Conservation (phyloP, 2,329 filamentous ascomycete genomes). For the Trichophyton mentagrophytes region DNA sequence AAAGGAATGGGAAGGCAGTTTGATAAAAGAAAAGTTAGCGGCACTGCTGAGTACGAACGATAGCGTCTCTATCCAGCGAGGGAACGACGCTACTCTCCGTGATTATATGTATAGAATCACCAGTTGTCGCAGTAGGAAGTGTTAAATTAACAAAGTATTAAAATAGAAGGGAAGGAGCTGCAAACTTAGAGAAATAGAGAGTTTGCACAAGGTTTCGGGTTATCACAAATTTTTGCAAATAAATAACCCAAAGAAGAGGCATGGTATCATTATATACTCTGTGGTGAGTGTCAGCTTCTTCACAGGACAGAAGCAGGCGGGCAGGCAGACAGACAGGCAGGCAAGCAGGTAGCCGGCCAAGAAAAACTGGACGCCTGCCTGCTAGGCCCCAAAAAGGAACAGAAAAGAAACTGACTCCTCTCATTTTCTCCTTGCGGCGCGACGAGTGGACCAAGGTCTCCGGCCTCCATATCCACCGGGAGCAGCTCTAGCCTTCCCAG, state of each 20-base stretch:
- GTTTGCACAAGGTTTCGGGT: conserved; percentile 1
- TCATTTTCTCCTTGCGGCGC: conserved; percentile 2
- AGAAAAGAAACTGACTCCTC: conserved; percentile 5
- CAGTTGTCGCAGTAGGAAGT: neutral
- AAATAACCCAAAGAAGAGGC: neutral
- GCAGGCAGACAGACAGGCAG: too few species aligned
- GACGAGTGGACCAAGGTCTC: conserved; percentile 3
- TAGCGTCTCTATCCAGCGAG: neutral
- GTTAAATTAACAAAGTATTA: neutral
- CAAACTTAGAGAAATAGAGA: neutral
- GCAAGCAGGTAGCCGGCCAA: neutral
- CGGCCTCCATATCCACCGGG: conserved; percentile 3
- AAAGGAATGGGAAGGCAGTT: neutral
- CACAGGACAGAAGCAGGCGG: neutral
- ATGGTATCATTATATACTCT: neutral
- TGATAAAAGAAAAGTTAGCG: conserved; percentile 1
- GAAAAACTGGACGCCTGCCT: neutral
- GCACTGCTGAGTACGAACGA: neutral
- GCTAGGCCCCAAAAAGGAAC: neutral
- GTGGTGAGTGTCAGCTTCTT: neutral
- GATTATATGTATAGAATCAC: neutral
- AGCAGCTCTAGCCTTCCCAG: conserved; percentile 5
- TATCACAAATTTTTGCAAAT: neutral
- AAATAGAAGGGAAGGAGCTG: neutral
- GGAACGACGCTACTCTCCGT: neutral